Conservation (phyloP, 345 rosid species). For the Salix brachista region DNA sequence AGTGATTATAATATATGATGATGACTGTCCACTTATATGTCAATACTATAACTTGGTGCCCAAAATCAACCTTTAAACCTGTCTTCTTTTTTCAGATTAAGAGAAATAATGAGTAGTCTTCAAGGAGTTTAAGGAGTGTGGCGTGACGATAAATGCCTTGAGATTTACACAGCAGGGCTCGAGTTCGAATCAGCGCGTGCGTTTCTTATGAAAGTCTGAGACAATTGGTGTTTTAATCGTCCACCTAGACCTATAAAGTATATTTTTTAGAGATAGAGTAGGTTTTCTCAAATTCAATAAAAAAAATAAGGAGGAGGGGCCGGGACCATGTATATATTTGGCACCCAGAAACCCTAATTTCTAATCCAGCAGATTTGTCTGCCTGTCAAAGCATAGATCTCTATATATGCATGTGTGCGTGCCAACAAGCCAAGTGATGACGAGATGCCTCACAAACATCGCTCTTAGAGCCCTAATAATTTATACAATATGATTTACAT, state of each 20-base stretch:
- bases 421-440: not conserved
- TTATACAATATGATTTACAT: not conserved
- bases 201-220: fast-evolving
- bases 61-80: not conserved
- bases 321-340: not conserved
- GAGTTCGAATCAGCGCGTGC: too few species aligned
- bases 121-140: too few species aligned
- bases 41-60: not conserved
- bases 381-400: not conserved
- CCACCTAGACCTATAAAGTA: fast-evolving
- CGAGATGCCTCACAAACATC: not conserved
- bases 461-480: not conserved
- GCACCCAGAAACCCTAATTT: not conserved
- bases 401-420: not conserved
- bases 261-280: too few species aligned
- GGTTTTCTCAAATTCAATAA: too few species aligned
- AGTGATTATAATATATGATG: not conserved
- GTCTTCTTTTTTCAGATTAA: not conserved
- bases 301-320: too few species aligned
- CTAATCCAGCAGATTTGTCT: not conserved
- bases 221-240: too few species aligned
- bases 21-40: not conserved
- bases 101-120: too few species aligned
- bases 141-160: too few species aligned
- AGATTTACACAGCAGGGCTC: too few species aligned